Evolutionary conservation across 768 basidiomycete genomes (phyloP), one percentile per base, ranked within the genome.

Genomic region (Russula abietina): DNA sequence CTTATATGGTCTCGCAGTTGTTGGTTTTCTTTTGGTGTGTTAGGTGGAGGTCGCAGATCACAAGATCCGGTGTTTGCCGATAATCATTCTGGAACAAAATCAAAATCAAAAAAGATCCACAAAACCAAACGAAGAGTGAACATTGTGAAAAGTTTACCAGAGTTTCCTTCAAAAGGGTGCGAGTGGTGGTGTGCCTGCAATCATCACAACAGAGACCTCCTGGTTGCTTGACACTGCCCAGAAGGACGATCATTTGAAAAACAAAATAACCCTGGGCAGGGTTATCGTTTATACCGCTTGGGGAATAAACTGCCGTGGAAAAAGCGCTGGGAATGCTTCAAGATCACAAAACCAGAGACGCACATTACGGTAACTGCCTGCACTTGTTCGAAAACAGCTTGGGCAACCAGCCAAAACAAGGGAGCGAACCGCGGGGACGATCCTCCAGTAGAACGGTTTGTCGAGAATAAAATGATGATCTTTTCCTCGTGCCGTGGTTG

Each of bases 221-320:
- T n/a, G n/a, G 45, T 46, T 46, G 22, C 22, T 5, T 22, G 4
- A 22, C 45, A 46, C 22, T 46, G 45, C 45, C 43, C 22, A 19
- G 43, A 19, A 24, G 5, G 45, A 46, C 0, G 11, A 9, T 22
- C 43, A 60, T 57, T 57, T 46, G 43, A 45, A 57, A 57, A 33
- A 45, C 30, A 1, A 24, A 16, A 16, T 10, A 52, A 63, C 60
- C 61, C 61, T 55, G 48, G 63, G 60, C 39, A 19, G 19, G 11
- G 10, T 32, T 32, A n/a, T 24, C 38, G 49, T 24, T 51, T 52
- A 26, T 59, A 7, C 62, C 62, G 4, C 45, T 59, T 63, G 39
- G 57, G 62, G 62, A 8, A 63, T 49, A 63, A 63, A 59, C 45
- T 38, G 22, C 62, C 62, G 36, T 52, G 14, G 38, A 26, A 17